Base-by-base conservation (phyloP, 768 basidiomycete genomes). In the Mrakia frigida region DNA sequence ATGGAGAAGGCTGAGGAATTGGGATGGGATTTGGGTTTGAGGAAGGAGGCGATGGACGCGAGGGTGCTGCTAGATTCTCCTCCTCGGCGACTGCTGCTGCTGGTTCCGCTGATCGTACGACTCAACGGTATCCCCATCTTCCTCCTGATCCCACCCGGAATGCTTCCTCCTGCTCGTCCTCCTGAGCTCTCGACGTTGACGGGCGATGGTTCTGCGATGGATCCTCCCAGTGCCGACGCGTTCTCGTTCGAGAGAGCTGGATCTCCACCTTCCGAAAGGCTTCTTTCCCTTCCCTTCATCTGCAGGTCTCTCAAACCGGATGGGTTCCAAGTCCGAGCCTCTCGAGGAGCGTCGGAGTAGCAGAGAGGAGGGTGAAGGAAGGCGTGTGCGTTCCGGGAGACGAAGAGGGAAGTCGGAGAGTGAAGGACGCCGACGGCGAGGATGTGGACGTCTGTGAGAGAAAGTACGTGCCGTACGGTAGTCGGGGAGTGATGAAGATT, bases 301-400 rank as follows among this genome's bases (percentile, higher is more conserved):
- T 39, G 23, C 9, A 25, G 16, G 35, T 41, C 39, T 2, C 33
- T 50, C 21, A n/a, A 6, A n/a, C 35, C 23, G 21, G 53, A 31
- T 18, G 59, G 5, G 21, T n/a, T n/a, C 50, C 16, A 23, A 10
- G 35, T 52, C 31, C 33, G 28, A 0, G 63, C 1, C n/a, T 41
- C n/a, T 28, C 21, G 52, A 16, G 67, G 13, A 13, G n/a, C 41
- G 3, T 67, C 50, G 23, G 50, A 65, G 18, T 72, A 39, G 71
- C 61, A 28, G 23, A 67, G 60, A 4, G 76, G 71, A 18, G 76
- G 76, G 33, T 73, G 76, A 11, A 77, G 72, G 41, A 77, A 41
- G 28, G 41, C 63, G 50, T 65, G 60, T 23, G 76, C 76, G 56
- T 77, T 77, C 28, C 37, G 13, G 31, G 65, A 67, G 46, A 56